These are phyloP conservation scores for Acer yangbiense DNA, from an alignment of 345 rosid species.

Conservation along the genomic window DNA sequence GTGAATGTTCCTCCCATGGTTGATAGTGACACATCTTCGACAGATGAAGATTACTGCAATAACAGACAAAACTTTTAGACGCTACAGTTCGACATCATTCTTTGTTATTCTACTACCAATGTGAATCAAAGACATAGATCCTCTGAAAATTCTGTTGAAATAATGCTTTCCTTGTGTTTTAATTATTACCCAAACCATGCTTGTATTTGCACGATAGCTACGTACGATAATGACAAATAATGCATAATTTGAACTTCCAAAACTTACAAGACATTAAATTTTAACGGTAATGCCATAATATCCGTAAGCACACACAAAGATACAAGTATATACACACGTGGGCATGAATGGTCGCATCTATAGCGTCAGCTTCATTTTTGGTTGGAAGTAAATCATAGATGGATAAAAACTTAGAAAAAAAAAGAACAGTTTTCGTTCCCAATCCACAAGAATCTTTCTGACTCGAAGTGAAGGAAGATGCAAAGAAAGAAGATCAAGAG, in stretches of 20 bases:
- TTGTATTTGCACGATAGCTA: neutral
- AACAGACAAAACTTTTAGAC: neutral
- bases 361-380: neutral
- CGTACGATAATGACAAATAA: neutral
- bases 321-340: neutral
- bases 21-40: constrained; percentile 33
- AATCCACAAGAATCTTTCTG: neutral
- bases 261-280: neutral
- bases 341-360: neutral
- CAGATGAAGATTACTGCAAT: constrained; percentile 20
- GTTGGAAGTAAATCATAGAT: neutral
- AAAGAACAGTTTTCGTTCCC: too few species aligned
- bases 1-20: constrained; percentile 36
- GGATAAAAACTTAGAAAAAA: neutral
- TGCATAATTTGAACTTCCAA: neutral
- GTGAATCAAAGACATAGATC: neutral
- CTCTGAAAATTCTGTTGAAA: neutral
- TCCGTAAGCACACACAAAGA: neutral
- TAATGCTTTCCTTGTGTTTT: neutral
- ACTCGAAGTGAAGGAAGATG: neutral
- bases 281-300: neutral
- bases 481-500: neutral
- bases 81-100: neutral
- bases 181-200: neutral
- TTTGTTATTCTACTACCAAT: neutral